Conservation (phyloP, 23 red algal species). For the Cyanidium caldarium region DNA sequence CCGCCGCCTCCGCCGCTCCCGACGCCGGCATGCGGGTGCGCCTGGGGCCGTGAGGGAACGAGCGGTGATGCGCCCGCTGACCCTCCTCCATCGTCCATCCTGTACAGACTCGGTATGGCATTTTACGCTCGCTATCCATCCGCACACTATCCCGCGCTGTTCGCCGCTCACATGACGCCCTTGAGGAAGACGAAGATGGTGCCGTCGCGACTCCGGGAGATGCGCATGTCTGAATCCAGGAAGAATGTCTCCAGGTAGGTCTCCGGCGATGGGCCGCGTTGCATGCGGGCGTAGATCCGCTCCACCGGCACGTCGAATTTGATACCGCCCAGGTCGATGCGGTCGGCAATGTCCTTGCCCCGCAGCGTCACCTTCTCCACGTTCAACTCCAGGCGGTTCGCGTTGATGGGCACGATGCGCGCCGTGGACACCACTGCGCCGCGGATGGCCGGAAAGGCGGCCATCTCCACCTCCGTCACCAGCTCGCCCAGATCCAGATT, state of each 20-base stretch:
- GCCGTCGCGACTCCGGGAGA: not conserved
- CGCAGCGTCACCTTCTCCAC: constrained; percentile 55
- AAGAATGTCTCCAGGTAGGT: constrained; percentile 55
- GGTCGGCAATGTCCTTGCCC: constrained; percentile 39
- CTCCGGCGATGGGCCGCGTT: constrained; percentile 20
- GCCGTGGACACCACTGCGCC: constrained; percentile 33
- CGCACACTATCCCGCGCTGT: too few species aligned
- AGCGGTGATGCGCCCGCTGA: too few species aligned
- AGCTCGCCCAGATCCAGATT: constrained; percentile 40
- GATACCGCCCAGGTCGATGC: constrained; percentile 71
- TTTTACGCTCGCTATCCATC: too few species aligned
- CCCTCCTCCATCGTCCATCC: too few species aligned
- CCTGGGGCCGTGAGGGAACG: too few species aligned
- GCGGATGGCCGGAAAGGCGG: constrained; percentile 43
- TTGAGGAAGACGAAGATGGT: not conserved
- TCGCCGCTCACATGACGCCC: too few species aligned
- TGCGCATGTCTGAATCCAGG: not conserved
- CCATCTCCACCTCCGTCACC: constrained; percentile 55
- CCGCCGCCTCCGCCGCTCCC: too few species aligned
- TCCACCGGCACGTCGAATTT: constrained; percentile 63
- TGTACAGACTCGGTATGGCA: too few species aligned
- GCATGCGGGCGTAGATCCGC: constrained; percentile 33
- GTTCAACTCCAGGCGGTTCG: constrained; percentile 49
- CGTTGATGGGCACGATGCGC: constrained; percentile 54
- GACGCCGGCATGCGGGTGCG: too few species aligned